These are phyloP conservation scores for Fusarium sp. DNA, from an alignment of 2,329 filamentous ascomycete species.

Conservation along the genomic window DNA sequence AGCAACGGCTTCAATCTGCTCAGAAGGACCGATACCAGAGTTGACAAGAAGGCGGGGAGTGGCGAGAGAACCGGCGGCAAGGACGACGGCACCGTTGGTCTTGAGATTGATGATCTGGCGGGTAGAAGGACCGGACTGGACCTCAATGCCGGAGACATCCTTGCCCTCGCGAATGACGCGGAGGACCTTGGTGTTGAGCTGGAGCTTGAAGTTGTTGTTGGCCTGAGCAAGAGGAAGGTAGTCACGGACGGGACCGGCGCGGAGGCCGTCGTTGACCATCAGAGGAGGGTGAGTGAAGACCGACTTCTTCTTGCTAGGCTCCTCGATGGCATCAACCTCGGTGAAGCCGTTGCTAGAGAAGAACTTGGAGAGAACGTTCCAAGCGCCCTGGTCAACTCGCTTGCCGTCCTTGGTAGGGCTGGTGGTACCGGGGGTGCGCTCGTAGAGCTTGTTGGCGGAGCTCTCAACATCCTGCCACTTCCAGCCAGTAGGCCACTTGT, in stretches of 20 bases:
- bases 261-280: slow-evolving; percentile 68
- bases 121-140: slow-evolving; percentile 67
- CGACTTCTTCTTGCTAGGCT: slow-evolving; percentile 73
- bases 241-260: slow-evolving; percentile 76
- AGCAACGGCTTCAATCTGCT: slow-evolving; percentile 65
- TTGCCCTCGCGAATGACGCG: slow-evolving; percentile 72
- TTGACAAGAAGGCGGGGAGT: slow-evolving; percentile 72
- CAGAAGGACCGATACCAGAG: slow-evolving; percentile 70
- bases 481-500: slow-evolving; percentile 79
- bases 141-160: slow-evolving; percentile 73
- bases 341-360: slow-evolving; percentile 71
- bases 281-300: slow-evolving; percentile 68
- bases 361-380: slow-evolving; percentile 69
- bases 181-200: slow-evolving; percentile 73
- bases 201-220: slow-evolving; percentile 73
- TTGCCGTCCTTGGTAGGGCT: slow-evolving; percentile 73
- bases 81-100: slow-evolving; percentile 60
- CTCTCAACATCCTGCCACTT: slow-evolving; percentile 64
- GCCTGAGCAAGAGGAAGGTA: slow-evolving; percentile 72
- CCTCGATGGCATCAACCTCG: slow-evolving; percentile 67
- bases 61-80: slow-evolving; percentile 76
- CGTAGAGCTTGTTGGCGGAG: slow-evolving; percentile 71
- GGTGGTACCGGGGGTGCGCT: slow-evolving; percentile 76
- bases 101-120: slow-evolving; percentile 43
- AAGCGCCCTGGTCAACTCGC: slow-evolving; percentile 74